Evolutionary conservation across 768 basidiomycete genomes (phyloP), one percentile per base, ranked within the genome.

Genomic region (Amanita thiersii): DNA sequence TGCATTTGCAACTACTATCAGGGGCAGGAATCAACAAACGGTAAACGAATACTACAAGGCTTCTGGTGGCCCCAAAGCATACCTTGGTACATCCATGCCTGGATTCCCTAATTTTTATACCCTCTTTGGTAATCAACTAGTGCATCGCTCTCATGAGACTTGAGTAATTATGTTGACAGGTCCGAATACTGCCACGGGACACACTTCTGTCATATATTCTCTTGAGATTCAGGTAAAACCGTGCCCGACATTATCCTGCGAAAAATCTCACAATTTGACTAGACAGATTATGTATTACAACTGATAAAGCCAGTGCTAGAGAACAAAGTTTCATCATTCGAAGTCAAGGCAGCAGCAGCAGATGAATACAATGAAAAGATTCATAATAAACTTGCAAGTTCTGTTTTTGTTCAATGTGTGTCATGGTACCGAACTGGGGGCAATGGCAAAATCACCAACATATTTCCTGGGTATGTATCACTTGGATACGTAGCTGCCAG

Each of bases 51-150:
- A 65, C 41, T 64, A 57, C 43, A 52, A 55, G 4, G 40, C 50
- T 3, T 49, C 60, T n/a, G 56, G 59, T 1, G 65, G 65, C 2
- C 63, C 67, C 24, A 56, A 51, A 24, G 66, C 65, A 7, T 69
- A 68, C 45, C 47, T 62, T 14, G 65, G 63, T 10, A 68, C 66
- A 4, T 52, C 56, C 11, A 32, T 63, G 3, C 64, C 67, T 31
- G 58, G 58, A n/a, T 69, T 69, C 37, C 66, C 66, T 0, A 68
- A 68, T 46, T 57, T 65, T 37, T 69, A 53, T 41, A 50, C 57
- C 12, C 28, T 68, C 4, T 38, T 51, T 24, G 69, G 65, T 63
- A 37, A 17, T 53, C 24, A 10, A 48, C 7, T 8, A 14, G 4
- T 3, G 4, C 25, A 17, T 15, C 10, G 28, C 14, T 40, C 17